phyloP scores from a whole-genome alignment of 1,284 basidiomycete genomes.

The Microbotryum lychnidis-dioicae region DNA sequence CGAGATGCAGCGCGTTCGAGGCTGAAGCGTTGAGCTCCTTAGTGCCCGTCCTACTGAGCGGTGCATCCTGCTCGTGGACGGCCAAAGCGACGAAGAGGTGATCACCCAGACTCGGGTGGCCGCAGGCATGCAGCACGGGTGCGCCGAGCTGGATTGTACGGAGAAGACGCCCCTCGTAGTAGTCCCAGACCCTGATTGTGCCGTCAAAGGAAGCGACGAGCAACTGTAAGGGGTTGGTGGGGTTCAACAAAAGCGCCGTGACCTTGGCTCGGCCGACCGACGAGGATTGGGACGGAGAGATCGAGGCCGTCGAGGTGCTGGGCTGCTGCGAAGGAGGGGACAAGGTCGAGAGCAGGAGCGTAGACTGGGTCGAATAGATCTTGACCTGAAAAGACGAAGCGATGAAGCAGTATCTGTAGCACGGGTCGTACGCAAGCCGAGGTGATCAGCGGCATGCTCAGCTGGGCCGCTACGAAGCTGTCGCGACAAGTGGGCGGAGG shows the following conservation, averaged over 20 bases:
- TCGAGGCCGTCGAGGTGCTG: constrained; percentile 43
- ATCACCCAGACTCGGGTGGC: constrained; percentile 58
- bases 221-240: constrained; percentile 80
- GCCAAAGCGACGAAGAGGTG: constrained; percentile 51
- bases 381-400: constrained; percentile 66
- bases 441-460: not conserved
- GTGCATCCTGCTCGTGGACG: not conserved
- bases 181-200: constrained; percentile 83
- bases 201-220: constrained; percentile 80
- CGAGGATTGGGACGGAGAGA: constrained; percentile 43
- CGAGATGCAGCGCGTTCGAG: not conserved
- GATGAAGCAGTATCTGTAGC: constrained; percentile 73
- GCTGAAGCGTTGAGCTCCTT: not conserved
- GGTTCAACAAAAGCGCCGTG: constrained; percentile 69
- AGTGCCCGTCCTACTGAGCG: constrained; percentile 25
- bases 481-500: no score
- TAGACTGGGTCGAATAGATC: constrained; percentile 67
- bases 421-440: no score
- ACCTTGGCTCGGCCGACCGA: constrained; percentile 46
- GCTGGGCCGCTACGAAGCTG: not conserved
- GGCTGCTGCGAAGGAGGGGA: constrained; percentile 40
- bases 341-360: constrained; percentile 72
- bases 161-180: constrained; percentile 72
- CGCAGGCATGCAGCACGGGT: constrained; percentile 64
- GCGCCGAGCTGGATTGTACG: constrained; percentile 61